Base-by-base conservation (phyloP, 2,329 filamentous ascomycete genomes). In the Xenoacremonium recifei region DNA sequence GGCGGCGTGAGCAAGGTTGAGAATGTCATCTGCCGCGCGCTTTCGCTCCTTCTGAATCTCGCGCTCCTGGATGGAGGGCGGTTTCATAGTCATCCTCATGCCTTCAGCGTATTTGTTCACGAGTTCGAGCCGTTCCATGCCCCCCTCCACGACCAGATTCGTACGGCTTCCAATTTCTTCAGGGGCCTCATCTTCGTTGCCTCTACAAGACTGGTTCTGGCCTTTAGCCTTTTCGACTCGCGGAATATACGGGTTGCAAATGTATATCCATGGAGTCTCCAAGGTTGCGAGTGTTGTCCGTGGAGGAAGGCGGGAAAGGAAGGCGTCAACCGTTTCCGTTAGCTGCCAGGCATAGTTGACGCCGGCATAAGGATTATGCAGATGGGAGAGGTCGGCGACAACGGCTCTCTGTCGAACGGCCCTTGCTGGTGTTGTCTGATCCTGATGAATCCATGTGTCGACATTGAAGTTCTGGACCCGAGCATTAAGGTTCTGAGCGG, bases 221-320 rank as follows among this genome's bases (percentile, higher is more conserved):
- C 62, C 60, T 20, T 57, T 52, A 6, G 43, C 47, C 43, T 62
- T 69, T 33, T 57, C 49, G 13, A 64, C 64, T 5, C 64, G 62
- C 4, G 60, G 57, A 46, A 69, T 70, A 55, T 76, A 76, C 0
- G 84, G 85, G 60, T 89, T 89, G 39, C 75, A 76, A 31, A 87
- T 77, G 69, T 77, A 89, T 35, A 95, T 88, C 85, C 87, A 93
- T 0, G 76, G 76, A 3, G 75, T 71, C 1, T 66, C 52, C 1
- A 55, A 55, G 1, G 62, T 64, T 4, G 66, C 60, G 3, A 70
- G 63, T 1, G 82, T 87, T 2, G 76, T 84, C 4, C 76, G 74
- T 0, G 89, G 87, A 0, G 85, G 84, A 0, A 91, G 70, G 7
- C 88, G 80, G 7, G 66, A 45, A 3, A 93, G 64, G 53, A 95